Percentiles rank a stretch among this genome's conserved stretches.
Evolutionary conservation across 2,329 filamentous ascomycete genomes (phyloP).

Genomic region (Sphaerulina populicola): DNA sequence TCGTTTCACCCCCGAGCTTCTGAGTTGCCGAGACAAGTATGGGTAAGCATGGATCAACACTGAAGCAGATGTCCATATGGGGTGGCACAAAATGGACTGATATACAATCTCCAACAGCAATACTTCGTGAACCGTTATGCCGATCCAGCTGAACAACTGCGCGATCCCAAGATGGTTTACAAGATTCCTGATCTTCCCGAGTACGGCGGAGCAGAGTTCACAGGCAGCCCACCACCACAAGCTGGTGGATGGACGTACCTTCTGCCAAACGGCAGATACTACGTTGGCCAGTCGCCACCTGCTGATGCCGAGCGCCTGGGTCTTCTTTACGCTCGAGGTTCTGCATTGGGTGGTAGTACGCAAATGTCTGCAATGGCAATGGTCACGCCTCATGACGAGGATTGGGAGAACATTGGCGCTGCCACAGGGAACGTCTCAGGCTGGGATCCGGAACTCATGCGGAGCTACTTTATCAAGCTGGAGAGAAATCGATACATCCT

Average conservation of each 20-base stretch:
- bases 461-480: conserved; percentile 46
- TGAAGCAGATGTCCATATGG: conserved; percentile 44
- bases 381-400: conserved; percentile 49
- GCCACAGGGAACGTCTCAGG: conserved; percentile 50
- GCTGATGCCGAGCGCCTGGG: conserved; percentile 2
- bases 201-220: conserved; percentile 4
- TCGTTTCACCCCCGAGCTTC: conserved; percentile 11
- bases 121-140: conserved; percentile 6
- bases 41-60: conserved; percentile 1
- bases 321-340: conserved; percentile 50
- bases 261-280: conserved; percentile 39
- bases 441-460: conserved; percentile 51
- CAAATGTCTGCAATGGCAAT: conserved; percentile 54
- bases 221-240: conserved; percentile 4
- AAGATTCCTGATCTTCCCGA: conserved; percentile 1
- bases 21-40: conserved; percentile 8
- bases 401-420: conserved; percentile 50
- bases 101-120: conserved; percentile 23
- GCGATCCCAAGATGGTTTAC: conserved; percentile 8
- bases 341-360: conserved; percentile 49
- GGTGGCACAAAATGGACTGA: conserved; percentile 25
- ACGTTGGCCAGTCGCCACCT: conserved; percentile 45
- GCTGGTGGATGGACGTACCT: conserved; percentile 32
- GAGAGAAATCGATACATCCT: conserved; percentile 39
- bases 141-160: conserved; percentile 2